Percentiles rank a stretch among this genome's conserved stretches.
These are phyloP conservation scores for Fraxinus cuspidata DNA, from an alignment of 257 asterid species.

Conservation along the genomic window DNA sequence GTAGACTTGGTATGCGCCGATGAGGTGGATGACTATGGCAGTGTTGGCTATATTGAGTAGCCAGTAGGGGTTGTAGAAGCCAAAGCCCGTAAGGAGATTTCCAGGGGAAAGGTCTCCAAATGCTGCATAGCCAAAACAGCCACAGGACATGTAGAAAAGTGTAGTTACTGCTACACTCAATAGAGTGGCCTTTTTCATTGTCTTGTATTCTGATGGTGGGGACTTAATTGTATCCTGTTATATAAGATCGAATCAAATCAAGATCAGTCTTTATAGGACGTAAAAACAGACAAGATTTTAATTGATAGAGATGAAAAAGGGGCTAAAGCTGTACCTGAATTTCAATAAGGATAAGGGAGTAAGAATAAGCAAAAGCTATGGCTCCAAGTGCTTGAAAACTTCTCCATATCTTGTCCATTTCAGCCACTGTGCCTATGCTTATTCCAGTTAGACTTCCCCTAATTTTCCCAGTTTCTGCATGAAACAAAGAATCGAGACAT, in stretches of 20 bases:
- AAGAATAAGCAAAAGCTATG: slow-evolving; percentile 20
- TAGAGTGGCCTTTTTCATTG: slow-evolving; percentile 17
- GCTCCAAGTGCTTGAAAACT: slow-evolving; percentile 18
- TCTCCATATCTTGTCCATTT: slow-evolving; percentile 15
- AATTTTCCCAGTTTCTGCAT: slow-evolving; percentile 5
- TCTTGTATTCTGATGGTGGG: slow-evolving; percentile 17
- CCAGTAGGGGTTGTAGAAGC: slow-evolving; percentile 22
- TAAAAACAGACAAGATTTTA: neutral
- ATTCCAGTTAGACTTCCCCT: slow-evolving; percentile 20
- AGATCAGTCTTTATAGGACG: neutral
- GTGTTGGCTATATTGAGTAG: slow-evolving; percentile 14
- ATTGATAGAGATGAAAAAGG: neutral
- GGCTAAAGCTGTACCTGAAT: slow-evolving; percentile 8
- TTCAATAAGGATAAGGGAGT: slow-evolving; percentile 20
- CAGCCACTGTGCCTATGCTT: slow-evolving; percentile 10
- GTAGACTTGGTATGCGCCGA: slow-evolving; percentile 14
- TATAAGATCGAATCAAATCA: neutral
- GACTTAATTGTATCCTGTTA: slow-evolving; percentile 17
- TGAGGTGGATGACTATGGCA: slow-evolving; percentile 15
- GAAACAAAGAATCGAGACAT: neutral
- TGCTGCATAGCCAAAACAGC: slow-evolving; percentile 23
- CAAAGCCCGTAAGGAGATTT: slow-evolving; percentile 15
- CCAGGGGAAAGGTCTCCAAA: slow-evolving; percentile 4
- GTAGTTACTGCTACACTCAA: slow-evolving; percentile 9
- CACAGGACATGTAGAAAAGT: slow-evolving; percentile 17